Percentiles rank a stretch among this genome's conserved stretches.
Evolutionary conservation across 441 rosid genomes (phyloP).

Genomic region (Hura crepitans): DNA sequence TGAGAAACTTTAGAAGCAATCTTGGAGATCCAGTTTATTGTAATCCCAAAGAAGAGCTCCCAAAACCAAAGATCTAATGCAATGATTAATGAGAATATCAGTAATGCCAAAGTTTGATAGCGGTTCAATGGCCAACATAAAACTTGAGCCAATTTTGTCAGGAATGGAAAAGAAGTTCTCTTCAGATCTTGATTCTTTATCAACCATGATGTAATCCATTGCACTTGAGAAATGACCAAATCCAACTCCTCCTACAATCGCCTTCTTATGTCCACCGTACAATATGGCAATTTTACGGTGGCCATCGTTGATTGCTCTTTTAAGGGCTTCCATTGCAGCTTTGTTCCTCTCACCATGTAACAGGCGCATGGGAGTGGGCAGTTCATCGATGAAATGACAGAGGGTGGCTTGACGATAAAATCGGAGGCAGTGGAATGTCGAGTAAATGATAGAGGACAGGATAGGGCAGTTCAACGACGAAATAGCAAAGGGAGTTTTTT

Average conservation of each 20-base stretch:
- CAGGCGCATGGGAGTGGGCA: no score
- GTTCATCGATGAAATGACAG: no score
- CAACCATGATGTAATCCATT: conserved; percentile 93
- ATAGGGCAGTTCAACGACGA: no score
- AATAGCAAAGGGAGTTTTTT: no score
- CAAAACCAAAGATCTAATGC: conserved; percentile 86
- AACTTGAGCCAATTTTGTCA: conserved; percentile 61
- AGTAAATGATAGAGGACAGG: no score
- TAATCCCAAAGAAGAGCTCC: conserved; percentile 64
- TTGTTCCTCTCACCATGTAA: conserved; percentile 86
- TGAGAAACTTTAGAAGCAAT: conserved; percentile 36
- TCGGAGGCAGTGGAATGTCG: no score
- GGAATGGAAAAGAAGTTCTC: conserved; percentile 51
- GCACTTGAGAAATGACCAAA: conserved; percentile 57
- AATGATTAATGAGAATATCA: conserved; percentile 65
- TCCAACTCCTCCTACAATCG: conserved; percentile 67
- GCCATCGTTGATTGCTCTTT: conserved; percentile 60
- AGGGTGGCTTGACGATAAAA: no score
- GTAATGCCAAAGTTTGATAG: conserved; percentile 77
- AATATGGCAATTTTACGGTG: conserved; percentile 71
- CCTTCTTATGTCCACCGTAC: conserved; percentile 84
- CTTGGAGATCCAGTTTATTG: conserved; percentile 54
- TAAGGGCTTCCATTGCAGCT: conserved; percentile 65
- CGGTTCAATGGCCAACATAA: conserved; percentile 86
- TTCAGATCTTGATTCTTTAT: conserved; percentile 52